Evolutionary conservation across 2,329 filamentous ascomycete genomes (phyloP), one percentile per base, ranked within the genome.

Genomic region (Fusarium albidum): DNA sequence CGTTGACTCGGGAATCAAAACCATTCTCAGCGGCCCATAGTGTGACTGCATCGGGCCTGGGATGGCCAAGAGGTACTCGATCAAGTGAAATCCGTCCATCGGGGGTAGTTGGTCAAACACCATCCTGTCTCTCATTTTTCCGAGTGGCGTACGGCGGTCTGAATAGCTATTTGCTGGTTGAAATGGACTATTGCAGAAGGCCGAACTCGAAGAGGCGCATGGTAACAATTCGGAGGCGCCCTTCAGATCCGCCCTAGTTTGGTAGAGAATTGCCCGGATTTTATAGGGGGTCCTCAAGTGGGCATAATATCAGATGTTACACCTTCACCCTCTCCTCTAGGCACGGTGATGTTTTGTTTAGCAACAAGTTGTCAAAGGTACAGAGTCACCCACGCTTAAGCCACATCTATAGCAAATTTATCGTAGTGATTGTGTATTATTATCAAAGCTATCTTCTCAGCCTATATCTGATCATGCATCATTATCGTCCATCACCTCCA

Each of bases 31-130:
- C 1, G 34, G 27, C 21, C 40, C 42, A 2, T 13, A 9, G n/a
- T 33, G 33, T 11, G 42, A 33, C 26, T 47, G 49, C 15, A 52
- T 47, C 4, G 49, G 42, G 1, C 13, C 17, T 9, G 49, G 35
- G 4, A 15, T 13, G 26, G 41, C 31, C 28, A 52, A 5, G 2
- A 52, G 25, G 15, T 47, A 28, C 29, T 52, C 49, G 6, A 52
- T 28, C 5, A 10, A 27, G 3, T 47, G 29, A 12, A 34, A 52
- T 12, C 47, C 49, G 7, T 52, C 42, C 42, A 35, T 46, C 3
- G 47, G 13, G 10, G 42, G 34, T 7, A 52, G 37, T 3, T 42
- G 49, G 12, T 46, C 41, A 28, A 52, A 47, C 13, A 47, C 14
- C 2, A 52, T 5, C 7, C 9, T 27, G 21, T n/a, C n/a, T n/a